Evolutionary conservation across 2,329 filamentous ascomycete genomes (phyloP).

Genomic region (Alternaria tenuissima): DNA sequence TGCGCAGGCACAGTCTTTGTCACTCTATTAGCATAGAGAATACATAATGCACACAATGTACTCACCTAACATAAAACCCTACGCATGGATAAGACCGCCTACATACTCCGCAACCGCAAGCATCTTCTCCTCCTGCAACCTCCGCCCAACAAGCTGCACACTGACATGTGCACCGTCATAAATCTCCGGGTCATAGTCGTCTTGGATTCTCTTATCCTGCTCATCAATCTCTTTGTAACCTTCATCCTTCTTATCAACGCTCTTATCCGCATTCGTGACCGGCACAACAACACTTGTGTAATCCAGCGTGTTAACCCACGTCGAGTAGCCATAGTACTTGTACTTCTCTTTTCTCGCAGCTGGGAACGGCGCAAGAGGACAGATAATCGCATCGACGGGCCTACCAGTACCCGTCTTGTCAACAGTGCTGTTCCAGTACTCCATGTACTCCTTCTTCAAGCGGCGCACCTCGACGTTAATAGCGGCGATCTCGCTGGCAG

Average conservation of each 20-base stretch:
- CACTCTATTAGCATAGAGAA: background rate
- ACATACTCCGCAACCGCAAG: slow-evolving; percentile 48
- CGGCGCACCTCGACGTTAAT: slow-evolving; percentile 41
- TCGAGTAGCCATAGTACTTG: slow-evolving; percentile 46
- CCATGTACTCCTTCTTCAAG: slow-evolving; percentile 46
- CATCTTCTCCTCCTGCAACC: slow-evolving; percentile 52
- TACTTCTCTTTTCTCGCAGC: slow-evolving; percentile 42
- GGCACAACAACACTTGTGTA: slow-evolving; percentile 48
- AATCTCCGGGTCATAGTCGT: slow-evolving; percentile 50
- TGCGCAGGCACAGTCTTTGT: background rate
- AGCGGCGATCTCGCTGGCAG: slow-evolving; percentile 43
- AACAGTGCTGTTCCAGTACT: slow-evolving; percentile 50
- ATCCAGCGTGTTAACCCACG: slow-evolving; percentile 43
- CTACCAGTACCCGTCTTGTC: slow-evolving; percentile 37
- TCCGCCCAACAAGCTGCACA: slow-evolving; percentile 49
- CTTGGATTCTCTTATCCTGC: slow-evolving; percentile 35
- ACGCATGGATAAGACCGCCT: slow-evolving; percentile 31
- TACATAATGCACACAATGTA: background rate
- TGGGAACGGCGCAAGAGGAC: slow-evolving; percentile 49
- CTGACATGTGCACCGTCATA: slow-evolving; percentile 51
- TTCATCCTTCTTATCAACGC: slow-evolving; percentile 34
- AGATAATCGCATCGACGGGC: slow-evolving; percentile 50
- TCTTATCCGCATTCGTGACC: slow-evolving; percentile 44
- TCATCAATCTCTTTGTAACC: slow-evolving; percentile 38
- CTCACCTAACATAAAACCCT: background rate